phyloP scores from a whole-genome alignment of 495 filamentous ascomycete species.

The Jackrogersella multiformis region DNA sequence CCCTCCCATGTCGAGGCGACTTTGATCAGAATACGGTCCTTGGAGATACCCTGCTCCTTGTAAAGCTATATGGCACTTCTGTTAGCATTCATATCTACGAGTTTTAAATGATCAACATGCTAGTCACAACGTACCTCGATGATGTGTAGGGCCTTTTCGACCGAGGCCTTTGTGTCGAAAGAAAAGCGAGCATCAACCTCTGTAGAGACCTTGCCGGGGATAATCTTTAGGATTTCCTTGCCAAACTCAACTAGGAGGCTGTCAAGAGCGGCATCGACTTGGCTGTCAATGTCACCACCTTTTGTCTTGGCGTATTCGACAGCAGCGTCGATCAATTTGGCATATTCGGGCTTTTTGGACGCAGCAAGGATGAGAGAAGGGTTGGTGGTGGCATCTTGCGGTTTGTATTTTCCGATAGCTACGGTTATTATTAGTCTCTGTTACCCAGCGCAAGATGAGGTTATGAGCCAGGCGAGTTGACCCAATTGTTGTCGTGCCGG shows the following conservation, averaged over 20 bases:
- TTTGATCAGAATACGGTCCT: slow-evolving; percentile 93
- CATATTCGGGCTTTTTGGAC: slow-evolving; percentile 98
- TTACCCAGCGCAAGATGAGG: neutral
- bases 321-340: slow-evolving; percentile 86
- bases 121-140: slow-evolving; percentile 74
- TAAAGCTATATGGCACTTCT: slow-evolving; percentile 73
- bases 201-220: slow-evolving; percentile 97
- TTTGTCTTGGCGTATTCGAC: slow-evolving; percentile 84
- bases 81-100: neutral
- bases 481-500: neutral
- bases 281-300: slow-evolving; percentile 70
- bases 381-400: slow-evolving; percentile 99
- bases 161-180: slow-evolving; percentile 90
- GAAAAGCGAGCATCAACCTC: slow-evolving; percentile 98
- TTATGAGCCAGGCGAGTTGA: neutral
- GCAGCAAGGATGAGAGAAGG: slow-evolving; percentile 97
- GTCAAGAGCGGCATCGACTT: slow-evolving; percentile 87
- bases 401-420: slow-evolving; percentile 99
- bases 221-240: slow-evolving; percentile 94
- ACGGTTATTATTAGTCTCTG: slow-evolving; percentile 50
- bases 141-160: slow-evolving; percentile 96
- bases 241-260: slow-evolving; percentile 97
- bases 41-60: slow-evolving; percentile 86
- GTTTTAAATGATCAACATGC: neutral
- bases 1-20: slow-evolving; percentile 93